Conservation (phyloP, 2,329 filamentous ascomycete genomes). For the Microdochium nivale region DNA sequence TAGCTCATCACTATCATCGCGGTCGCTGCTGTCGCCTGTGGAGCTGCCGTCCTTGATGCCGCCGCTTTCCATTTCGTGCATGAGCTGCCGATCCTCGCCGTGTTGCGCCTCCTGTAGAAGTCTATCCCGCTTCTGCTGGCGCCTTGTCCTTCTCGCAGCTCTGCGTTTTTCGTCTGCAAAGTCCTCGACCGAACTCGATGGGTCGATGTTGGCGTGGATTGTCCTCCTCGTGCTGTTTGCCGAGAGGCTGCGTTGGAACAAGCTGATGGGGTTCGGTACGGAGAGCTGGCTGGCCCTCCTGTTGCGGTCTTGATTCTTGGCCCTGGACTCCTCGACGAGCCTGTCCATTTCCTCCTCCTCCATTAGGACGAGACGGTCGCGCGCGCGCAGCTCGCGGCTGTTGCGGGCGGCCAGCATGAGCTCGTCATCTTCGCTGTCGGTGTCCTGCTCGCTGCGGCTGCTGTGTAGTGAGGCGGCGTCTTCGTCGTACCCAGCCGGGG, state of each 20-base stretch:
- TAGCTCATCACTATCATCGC: conserved; percentile 50
- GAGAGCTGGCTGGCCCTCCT: conserved; percentile 35
- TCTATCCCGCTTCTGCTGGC: conserved; percentile 43
- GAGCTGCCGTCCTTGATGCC: conserved; percentile 58
- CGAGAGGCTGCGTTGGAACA: conserved; percentile 29
- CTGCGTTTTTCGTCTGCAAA: conserved; percentile 40
- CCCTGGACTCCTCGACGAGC: conserved; percentile 44
- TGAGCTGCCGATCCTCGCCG: conserved; percentile 45
- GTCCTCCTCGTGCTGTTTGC: conserved; percentile 22
- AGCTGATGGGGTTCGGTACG: conserved; percentile 37
- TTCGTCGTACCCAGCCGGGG: conserved; percentile 56
- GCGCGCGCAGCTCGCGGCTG: conserved; percentile 59
- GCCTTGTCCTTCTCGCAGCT: conserved; percentile 34
- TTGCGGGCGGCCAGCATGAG: conserved; percentile 57
- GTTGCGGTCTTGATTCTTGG: conserved; percentile 31
- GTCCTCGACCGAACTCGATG: conserved; percentile 33
- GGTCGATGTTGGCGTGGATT: not conserved
- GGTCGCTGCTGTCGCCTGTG: conserved; percentile 53
- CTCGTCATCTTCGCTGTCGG: conserved; percentile 68
- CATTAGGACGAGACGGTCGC: conserved; percentile 62
- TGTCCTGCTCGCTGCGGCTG: conserved; percentile 59
- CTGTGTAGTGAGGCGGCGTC: conserved; percentile 60
- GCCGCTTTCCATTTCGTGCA: conserved; percentile 76
- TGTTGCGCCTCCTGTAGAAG: conserved; percentile 43
- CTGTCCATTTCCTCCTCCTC: conserved; percentile 67